Evolutionary conservation across 257 asterid genomes (phyloP), one percentile per base, ranked within the genome.

Genomic region (Ehretia macrophylla): DNA sequence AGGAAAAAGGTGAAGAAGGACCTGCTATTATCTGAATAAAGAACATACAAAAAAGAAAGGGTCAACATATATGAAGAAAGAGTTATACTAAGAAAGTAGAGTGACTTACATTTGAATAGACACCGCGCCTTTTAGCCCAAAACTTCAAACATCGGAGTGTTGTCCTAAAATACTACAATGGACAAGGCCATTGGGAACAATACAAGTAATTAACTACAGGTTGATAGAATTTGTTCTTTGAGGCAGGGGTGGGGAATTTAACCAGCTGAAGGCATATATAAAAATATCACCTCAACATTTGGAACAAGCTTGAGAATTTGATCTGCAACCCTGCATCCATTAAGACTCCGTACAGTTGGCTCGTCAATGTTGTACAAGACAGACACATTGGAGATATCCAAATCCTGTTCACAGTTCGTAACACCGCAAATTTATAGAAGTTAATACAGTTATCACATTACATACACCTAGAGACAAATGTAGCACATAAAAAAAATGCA

Each of bases 251-350:
- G 8, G 9, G 18, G 11, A 20, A 47, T 5, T 16, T 1, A 16
- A 47, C 52, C 16, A 14, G 38, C 27, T 19, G 37, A 52, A 12
- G 8, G 35, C 19, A 52, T 35, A 20, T 49, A 62, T 13, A 46
- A 21, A 32, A 69, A 45, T 54, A 40, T 63, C 66, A 88, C 98
- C 95, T 88, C 82, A 66, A 86, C 68, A 55, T 86, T 76, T 48
- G 99, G 99, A 64, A 92, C 95, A 67, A 81, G 94, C 76, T 86
- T 88, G 51, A 92, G 86, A 65, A 88, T 88, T 78, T 88, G 90
- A 84, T 89, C 97, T 10, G 99, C 97, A 9, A 93, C 97, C 51
- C 99, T 82, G 62, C 96, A 89, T 32, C 99, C 97, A 74, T 89
- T 89, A 57, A 93, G 99, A 75, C 97, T 88, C 67, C 99, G 79